phyloP scores from a whole-genome alignment of 2,329 filamentous ascomycete species.

The Arthrobotrys sphaeroides region DNA sequence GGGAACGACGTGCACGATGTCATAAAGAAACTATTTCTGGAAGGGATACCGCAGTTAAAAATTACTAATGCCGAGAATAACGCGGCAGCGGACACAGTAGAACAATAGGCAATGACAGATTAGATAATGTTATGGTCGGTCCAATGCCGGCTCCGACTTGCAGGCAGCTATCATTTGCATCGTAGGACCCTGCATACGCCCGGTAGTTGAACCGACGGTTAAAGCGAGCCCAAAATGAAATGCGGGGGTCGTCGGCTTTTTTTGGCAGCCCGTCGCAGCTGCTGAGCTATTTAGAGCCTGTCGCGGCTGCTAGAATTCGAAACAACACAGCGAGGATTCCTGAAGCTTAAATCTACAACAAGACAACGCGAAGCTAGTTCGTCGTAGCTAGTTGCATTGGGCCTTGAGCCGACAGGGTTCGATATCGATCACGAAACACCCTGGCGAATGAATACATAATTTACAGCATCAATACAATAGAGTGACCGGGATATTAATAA shows the following conservation, averaged over 20 bases:
- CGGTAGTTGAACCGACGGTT: background rate
- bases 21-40: background rate
- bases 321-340: background rate
- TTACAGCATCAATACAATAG: too few relatives aligned
- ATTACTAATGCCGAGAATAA: background rate
- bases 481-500: background rate
- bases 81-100: background rate
- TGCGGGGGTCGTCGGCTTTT: background rate
- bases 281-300: background rate
- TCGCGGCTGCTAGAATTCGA: conserved; percentile 18
- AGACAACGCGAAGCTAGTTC: background rate
- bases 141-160: too few relatives aligned
- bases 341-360: conserved; percentile 13
- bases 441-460: too few relatives aligned
- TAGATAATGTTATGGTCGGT: conserved; percentile 4
- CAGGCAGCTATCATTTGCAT: background rate
- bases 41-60: background rate
- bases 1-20: too few relatives aligned
- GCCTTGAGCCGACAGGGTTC: too few relatives aligned
- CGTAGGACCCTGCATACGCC: background rate
- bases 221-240: background rate
- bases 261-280: conserved; percentile 10
- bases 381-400: too few relatives aligned
- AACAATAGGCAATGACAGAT: background rate
- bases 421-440: background rate